Base-by-base conservation (phyloP, 2,329 filamentous ascomycete species). In the Penicillium sp. region DNA sequence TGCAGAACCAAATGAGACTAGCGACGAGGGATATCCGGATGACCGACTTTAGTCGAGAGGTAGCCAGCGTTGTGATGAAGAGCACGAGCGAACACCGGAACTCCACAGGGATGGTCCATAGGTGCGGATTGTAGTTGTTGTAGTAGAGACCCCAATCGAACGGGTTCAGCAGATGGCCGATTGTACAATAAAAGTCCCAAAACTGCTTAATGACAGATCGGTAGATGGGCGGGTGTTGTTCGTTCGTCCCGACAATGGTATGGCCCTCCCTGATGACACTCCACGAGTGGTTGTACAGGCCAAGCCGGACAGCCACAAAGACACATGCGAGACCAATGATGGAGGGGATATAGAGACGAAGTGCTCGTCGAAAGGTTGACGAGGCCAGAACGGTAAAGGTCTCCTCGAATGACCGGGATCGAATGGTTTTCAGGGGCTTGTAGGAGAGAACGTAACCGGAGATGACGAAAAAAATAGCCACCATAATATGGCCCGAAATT, bases 371-470 rank as follows among this genome's bases (percentile, higher is more conserved):
- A 53, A 81, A 80, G n/a, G 79, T 77, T 3, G 77, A 76, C 3
- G 79, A 80, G 26, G 75, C 74, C 35, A 81, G 67, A 5, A 69
- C 69, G n/a, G 71, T 71, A 57, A 79, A 78, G 2, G 77, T 73
- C 55, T 78, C 72, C 30, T 77, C 77, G 62, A 73, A 79, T 11
- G 74, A 70, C 45, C 73, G 69, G 58, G 61, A 73, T 38, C 74
- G 75, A 56, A 79, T 77, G 40, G 73, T 69, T 61, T 75, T 79
- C 56, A 79, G 62, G 3, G 76, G 76, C 59, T 77, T 78, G 59
- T 77, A 76, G 30, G 78, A 80, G 51, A 82, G 71, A n/a, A 80
- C 79, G 59, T 82, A 82, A 55, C 80, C 80, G 8, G 79, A 81
- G 28, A 82, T 76, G 37, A 82, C 76, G 65, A 82, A 82, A 70